Base-by-base conservation (phyloP, 2,329 filamentous ascomycete species). In the Hypoxylon sp. region DNA sequence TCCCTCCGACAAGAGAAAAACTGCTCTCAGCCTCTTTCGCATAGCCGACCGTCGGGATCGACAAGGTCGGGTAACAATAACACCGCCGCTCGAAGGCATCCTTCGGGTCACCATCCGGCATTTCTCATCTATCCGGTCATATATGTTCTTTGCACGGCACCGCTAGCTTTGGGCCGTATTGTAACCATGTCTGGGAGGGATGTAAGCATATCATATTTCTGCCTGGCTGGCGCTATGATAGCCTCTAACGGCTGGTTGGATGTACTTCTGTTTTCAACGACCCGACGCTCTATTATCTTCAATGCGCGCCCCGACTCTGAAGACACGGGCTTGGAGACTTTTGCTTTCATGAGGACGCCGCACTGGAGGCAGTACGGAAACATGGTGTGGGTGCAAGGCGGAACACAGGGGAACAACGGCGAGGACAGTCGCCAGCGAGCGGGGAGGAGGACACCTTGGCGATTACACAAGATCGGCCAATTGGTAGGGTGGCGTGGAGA, bases 111-210 rank as follows among this genome's bases (percentile, higher is more conserved):
- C 65, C 83, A 86, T 65, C 83, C 83, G 4, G 82, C 87, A 7
- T 88, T 91, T 68, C 87, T 91, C 30, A 82, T 91, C 6, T 93
- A 93, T 66, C 90, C 90, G 0, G 74, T 90, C 70, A 89, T 92
- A 68, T 92, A 92, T 75, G 83, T 91, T 5, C 72, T 90, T n/a
- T 90, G 90, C 74, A 92, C 90, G 0, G 82, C 89, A 0, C 90
- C 90, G 0, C 81, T 93, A 0, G 89, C 89, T 3, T 82, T 87
- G 0, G 88, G 89, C 13, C 86, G 90, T 65, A 89, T 92, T 73
- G 85, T 85, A 14, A 84, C 84, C 19, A 90, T 92, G 85, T 83
- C 86, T 0, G 85, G 86, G 0, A 78, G 80, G 9, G 53, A 79
- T 0, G 82, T 89, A 2, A 82, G 85, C 0, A 80, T 88, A 0